These are phyloP conservation scores for Glycine soja DNA, from an alignment of 306 rosid genomes.

Conservation along the genomic window DNA sequence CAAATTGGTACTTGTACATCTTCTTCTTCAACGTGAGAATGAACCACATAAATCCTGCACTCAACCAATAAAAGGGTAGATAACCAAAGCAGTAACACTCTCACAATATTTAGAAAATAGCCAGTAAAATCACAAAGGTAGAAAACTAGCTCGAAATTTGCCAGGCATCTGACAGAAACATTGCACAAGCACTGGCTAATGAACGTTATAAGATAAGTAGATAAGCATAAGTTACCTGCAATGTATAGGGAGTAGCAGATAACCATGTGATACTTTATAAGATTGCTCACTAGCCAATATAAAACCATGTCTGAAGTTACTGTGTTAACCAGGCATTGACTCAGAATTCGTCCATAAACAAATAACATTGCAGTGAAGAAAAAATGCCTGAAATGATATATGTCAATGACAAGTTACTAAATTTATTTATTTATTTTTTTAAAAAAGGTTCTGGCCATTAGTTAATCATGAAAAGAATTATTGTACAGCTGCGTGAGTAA, in stretches of 20 bases:
- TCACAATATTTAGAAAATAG: constrained; percentile 30
- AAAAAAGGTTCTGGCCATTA: constrained; percentile 5
- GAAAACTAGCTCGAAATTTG: constrained; percentile 21
- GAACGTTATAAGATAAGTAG: constrained; percentile 28
- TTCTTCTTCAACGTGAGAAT: constrained; percentile 95
- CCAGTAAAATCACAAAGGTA: background rate
- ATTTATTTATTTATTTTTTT: background rate
- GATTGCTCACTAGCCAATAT: constrained; percentile 78
- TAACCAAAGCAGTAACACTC: constrained; percentile 42
- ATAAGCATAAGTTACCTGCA: constrained; percentile 67
- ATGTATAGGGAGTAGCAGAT: constrained; percentile 88
- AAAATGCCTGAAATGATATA: constrained; percentile 79
- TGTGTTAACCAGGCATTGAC: constrained; percentile 89
- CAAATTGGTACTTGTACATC: constrained; percentile 99
- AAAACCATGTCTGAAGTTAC: constrained; percentile 80
- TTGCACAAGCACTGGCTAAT: constrained; percentile 38
- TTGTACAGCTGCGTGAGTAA: constrained; percentile 24
- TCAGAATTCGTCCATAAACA: constrained; percentile 96
- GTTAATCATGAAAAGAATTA: constrained; percentile 34
- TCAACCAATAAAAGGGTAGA: constrained; percentile 49
- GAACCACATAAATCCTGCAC: constrained; percentile 98
- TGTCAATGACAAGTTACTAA: constrained; percentile 25
- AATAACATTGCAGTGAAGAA: constrained; percentile 97
- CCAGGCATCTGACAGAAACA: constrained; percentile 41
- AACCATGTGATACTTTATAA: constrained; percentile 92